phyloP scores from a whole-genome alignment of 1,139 yeast species.

The Scheffersomyces parashehatae region DNA sequence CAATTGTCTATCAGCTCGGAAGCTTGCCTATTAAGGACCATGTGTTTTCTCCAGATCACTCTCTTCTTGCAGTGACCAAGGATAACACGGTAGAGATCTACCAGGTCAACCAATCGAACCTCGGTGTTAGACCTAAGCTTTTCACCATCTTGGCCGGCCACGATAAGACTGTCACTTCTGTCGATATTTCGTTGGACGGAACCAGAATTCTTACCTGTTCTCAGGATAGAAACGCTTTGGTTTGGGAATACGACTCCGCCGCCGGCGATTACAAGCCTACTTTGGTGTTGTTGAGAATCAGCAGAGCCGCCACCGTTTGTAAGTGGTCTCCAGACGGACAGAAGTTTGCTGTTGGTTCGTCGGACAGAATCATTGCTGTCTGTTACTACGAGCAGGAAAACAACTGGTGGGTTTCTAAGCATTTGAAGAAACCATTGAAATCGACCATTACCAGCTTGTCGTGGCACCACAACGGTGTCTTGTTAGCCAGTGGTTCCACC shows the following conservation, averaged over 20 bases:
- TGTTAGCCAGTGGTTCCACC: conserved; percentile 88
- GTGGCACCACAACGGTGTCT: conserved; percentile 95
- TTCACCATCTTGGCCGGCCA: conserved; percentile 75
- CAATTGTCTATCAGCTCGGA: conserved; percentile 63
- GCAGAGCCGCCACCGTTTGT: conserved; percentile 91
- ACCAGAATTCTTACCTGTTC: conserved; percentile 89
- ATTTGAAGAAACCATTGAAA: conserved; percentile 88
- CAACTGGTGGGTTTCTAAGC: conserved; percentile 99
- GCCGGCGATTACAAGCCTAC: conserved; percentile 75
- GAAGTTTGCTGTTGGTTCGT: conserved; percentile 96
- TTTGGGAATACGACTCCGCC: conserved; percentile 70
- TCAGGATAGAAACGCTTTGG: conserved; percentile 96
- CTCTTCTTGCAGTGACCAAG: conserved; percentile 78
- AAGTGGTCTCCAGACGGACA: conserved; percentile 91
- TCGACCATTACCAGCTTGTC: conserved; percentile 82
- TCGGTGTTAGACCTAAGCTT: conserved; percentile 42
- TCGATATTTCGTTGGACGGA: conserved; percentile 88
- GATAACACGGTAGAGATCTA: conserved; percentile 76
- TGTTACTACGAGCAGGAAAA: conserved; percentile 95
- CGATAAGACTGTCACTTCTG: conserved; percentile 93
- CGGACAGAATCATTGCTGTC: conserved; percentile 91
- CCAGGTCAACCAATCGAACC: conserved; percentile 40
- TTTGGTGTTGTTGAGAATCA: conserved; percentile 85
- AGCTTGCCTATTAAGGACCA: conserved; percentile 90
- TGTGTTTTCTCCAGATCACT: conserved; percentile 71